These are phyloP conservation scores for Coprinopsis cinerea DNA, from an alignment of 768 basidiomycete species.

Conservation along the genomic window DNA sequence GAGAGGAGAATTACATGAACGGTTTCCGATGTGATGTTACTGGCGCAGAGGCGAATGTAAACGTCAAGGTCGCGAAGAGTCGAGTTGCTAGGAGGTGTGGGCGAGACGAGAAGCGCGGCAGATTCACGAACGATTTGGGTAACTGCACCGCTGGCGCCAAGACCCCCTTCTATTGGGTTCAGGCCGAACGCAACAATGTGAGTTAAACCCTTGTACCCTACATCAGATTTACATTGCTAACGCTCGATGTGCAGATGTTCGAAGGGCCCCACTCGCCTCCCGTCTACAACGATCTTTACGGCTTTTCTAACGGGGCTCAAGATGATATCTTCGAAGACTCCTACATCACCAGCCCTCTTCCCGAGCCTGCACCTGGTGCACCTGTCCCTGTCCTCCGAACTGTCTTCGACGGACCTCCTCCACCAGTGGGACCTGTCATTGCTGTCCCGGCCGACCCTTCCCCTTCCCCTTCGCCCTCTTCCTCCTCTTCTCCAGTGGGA, in stretches of 20 bases:
- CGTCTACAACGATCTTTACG: conserved; percentile 64
- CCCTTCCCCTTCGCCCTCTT: neutral
- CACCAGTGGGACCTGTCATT: neutral
- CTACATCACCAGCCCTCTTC: conserved; percentile 22
- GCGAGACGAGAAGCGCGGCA: conserved; percentile 44
- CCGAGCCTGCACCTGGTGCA: neutral
- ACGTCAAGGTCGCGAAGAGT: conserved; percentile 45
- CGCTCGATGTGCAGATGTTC: conserved; percentile 44
- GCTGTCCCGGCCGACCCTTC: neutral
- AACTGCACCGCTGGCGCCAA: conserved; percentile 76
- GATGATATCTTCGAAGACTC: conserved; percentile 65
- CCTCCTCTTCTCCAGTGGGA: neutral
- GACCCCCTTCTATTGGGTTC: conserved; percentile 67
- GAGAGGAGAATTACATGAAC: conserved; percentile 73
- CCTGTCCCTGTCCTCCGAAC: neutral
- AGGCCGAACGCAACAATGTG: conserved; percentile 57
- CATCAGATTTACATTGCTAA: neutral
- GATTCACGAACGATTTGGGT: conserved; percentile 35
- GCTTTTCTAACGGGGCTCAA: conserved; percentile 68
- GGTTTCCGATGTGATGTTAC: conserved; percentile 66
- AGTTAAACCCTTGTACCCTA: conserved; percentile 16
- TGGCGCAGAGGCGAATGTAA: conserved; percentile 36
- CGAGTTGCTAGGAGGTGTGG: conserved; percentile 64
- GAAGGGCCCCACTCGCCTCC: conserved; percentile 58
- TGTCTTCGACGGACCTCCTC: neutral